A percentile compares a stretch with the other conserved stretches of the same genome.
Evolutionary conservation across 2,329 filamentous ascomycete species (phyloP).

Genomic region (Penicillium sp.): DNA sequence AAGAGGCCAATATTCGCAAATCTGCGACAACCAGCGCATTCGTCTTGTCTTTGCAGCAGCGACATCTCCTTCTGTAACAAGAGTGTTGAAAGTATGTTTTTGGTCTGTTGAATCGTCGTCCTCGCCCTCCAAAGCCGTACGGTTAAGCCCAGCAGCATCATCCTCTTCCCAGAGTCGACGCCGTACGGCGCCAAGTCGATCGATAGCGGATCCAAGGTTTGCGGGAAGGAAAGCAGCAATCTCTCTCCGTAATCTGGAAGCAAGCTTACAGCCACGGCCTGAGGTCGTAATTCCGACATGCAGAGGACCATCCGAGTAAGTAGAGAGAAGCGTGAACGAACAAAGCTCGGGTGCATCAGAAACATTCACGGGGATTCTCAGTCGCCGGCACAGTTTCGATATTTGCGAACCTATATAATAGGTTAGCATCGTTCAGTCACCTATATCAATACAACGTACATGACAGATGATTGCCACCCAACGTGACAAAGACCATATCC

Average conservation of each 20-base stretch:
- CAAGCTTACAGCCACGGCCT: slow-evolving; percentile 87
- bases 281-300: slow-evolving; percentile 96
- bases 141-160: slow-evolving; percentile 46
- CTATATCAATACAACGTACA: slow-evolving; percentile 36
- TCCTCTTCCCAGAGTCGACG: slow-evolving; percentile 69
- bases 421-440: slow-evolving; percentile 11
- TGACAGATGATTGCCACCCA: slow-evolving; percentile 46
- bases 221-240: slow-evolving; percentile 72
- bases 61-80: slow-evolving; percentile 67
- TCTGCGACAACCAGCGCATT: slow-evolving; percentile 88
- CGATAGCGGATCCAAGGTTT: slow-evolving; percentile 69
- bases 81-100: slow-evolving; percentile 72
- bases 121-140: slow-evolving; percentile 42
- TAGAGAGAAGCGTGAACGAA: slow-evolving; percentile 83
- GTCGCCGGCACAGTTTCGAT: slow-evolving; percentile 65
- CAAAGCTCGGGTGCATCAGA: slow-evolving; percentile 80
- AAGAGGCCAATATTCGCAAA: slow-evolving; percentile 98
- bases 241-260: slow-evolving; percentile 80
- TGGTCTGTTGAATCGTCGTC: slow-evolving; percentile 53
- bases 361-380: slow-evolving; percentile 89
- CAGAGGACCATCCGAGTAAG: slow-evolving; percentile 80
- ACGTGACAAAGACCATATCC: slow-evolving; percentile 86
- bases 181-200: slow-evolving; percentile 67
- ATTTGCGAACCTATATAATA: slow-evolving; percentile 55
- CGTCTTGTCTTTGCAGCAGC: slow-evolving; percentile 71